phyloP scores from a whole-genome alignment of 768 basidiomycete species.

The Mycena belliarum region DNA sequence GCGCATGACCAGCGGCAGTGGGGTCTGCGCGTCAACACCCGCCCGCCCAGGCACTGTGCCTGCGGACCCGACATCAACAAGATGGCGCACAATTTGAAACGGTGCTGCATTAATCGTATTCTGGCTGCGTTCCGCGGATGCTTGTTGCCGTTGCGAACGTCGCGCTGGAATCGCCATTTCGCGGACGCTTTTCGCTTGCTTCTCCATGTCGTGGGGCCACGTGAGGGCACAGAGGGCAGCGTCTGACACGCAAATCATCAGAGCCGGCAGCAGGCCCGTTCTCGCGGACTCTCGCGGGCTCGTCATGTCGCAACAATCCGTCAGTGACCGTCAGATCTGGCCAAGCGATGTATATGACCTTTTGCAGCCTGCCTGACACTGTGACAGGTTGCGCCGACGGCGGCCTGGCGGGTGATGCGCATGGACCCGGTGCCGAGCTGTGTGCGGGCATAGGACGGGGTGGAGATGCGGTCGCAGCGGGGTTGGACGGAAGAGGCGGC shows the following conservation, averaged over 20 bases:
- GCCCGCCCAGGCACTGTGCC: no score
- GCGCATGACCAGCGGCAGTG: no score
- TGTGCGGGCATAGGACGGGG: no score
- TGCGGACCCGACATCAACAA: not conserved
- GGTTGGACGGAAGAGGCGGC: constrained; percentile 2
- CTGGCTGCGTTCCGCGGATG: not conserved
- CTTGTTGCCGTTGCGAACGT: not conserved
- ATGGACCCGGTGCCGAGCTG: no score
- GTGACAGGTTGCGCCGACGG: no score
- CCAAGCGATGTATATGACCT: constrained; percentile 11
- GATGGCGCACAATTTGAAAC: no score
- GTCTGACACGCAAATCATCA: not conserved
- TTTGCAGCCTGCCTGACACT: no score
- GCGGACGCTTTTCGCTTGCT: not conserved
- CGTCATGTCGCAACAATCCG: constrained; percentile 13
- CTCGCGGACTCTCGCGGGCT: no score
- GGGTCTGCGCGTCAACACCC: no score
- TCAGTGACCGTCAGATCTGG: constrained; percentile 5
- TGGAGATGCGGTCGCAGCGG: constrained; percentile 1
- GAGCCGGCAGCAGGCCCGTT: not conserved
- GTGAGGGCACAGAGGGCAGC: no score
- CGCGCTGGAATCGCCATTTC: not conserved
- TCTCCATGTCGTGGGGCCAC: no score
- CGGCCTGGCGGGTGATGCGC: no score
- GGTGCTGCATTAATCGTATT: constrained; percentile 6